Base-by-base conservation (phyloP, 1,284 basidiomycete genomes). In the Ganoderma resinaceum region DNA sequence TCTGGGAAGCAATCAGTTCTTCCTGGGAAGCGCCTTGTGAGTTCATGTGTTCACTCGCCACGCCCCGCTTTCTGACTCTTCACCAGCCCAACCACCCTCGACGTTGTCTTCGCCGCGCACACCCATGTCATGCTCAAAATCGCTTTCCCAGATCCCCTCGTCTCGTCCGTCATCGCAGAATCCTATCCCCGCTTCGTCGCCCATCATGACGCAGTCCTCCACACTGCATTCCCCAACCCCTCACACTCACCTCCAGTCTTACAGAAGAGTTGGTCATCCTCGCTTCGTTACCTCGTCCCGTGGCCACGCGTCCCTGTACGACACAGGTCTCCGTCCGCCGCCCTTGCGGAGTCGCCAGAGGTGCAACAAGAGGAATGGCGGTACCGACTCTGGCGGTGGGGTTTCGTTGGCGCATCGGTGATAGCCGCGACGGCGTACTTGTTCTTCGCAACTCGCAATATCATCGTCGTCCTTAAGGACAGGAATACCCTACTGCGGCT, bases 31-130 rank as follows among this genome's bases (percentile, higher is more conserved):
- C 65, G 58, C 71, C 23, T 75, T 35, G 72, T 53, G 40, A 43
- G 62, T 49, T 40, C 58, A 29, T 26, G 23, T 26, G 14, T 8
- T 26, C 12, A 18, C n/a, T 29, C 38, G 38, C 57, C 61, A n/a
- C 62, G 26, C 18, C 52, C 23, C 35, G 33, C 20, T 60, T 42
- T 14, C 33, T 38, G 2, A 43, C 43, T 26, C 3, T 59, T 31
- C 11, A 11, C n/a, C 35, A 93, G 91, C 58, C 84, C 85, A 35
- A 87, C 89, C 0, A 83, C 85, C 7, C 77, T 93, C 7, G 93
- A 94, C 69, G 78, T 91, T 29, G 76, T 88, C 37, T 80, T 94
- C 33, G 90, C 92, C 23, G 85, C 92, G 12, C 89, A 93, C 72
- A 82, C 90, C 38, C 82, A 92, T 42, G 81, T 93, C 26, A 78